Evolutionary conservation across 192 early-diverging fungal species (phyloP), one percentile per base, ranked within the genome.

Genomic region (Pilaira anomala): DNA sequence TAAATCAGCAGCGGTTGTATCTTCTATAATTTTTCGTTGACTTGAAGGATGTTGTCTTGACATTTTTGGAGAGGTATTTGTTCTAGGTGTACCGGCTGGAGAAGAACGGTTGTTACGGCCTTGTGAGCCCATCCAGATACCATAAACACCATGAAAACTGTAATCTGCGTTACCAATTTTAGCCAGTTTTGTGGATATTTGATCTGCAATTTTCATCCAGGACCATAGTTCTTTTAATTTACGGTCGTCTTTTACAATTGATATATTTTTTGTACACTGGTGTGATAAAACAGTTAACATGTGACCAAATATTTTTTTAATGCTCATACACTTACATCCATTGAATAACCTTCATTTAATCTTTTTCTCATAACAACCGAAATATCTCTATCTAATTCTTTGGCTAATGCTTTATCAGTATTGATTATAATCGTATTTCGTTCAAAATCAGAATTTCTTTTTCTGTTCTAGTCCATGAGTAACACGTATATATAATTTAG

Each of bases 321-420:
- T n/a, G n/a, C n/a, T n/a, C n/a, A n/a, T n/a, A n/a, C n/a, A 36
- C 71, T 68, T 56, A 88, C 91, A 62, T 90, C 80, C 77, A 92
- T 82, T 8, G 82, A 86, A 74, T 98, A 98, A 7, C 93, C 92
- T 7, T 72, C 72, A 52, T 74, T 60, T 1, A 88, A 93, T 48
- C 91, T 83, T 57, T 82, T 78, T 26, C 88, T 79, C 89, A 98
- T 98, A 7, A 81, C 72, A 7, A 88, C 83, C 2, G 92, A 87
- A 45, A 97, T 86, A 71, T 98, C 96, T 18, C 68, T 61, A 28
- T 46, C 53, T 49, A 66, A 57, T 18, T 61, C 57, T 4, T 44
- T 26, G 18, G 41, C 39, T 33, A 65, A 18, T 46, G 13, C 44
- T 46, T 46, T 46, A 14, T 46, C 44, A 16, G 44, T 19, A 46